These are phyloP conservation scores for Lentithecium fluviatile DNA, from an alignment of 495 filamentous ascomycete species.

Conservation along the genomic window DNA sequence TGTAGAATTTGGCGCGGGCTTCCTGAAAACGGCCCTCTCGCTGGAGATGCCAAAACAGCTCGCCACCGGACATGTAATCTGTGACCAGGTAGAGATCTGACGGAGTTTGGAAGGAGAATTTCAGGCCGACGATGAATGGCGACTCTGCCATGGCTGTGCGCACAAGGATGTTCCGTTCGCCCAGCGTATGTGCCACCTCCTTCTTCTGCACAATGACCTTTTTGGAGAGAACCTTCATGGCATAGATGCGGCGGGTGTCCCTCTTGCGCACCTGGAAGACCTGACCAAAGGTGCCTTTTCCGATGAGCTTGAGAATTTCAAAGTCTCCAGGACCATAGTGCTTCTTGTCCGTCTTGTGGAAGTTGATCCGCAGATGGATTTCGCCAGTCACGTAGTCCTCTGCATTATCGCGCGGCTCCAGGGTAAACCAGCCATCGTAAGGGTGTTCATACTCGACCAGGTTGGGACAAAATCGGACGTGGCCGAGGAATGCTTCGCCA, in stretches of 20 bases:
- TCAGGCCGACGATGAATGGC: constrained; percentile 95
- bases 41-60: constrained; percentile 98
- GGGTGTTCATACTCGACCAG: constrained; percentile 61
- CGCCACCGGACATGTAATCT: constrained; percentile 99
- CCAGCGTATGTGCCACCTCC: constrained; percentile 94
- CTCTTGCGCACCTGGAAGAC: constrained; percentile 99
- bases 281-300: constrained; percentile 97
- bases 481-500: constrained; percentile 87
- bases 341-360: constrained; percentile 85
- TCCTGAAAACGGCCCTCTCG: constrained; percentile 96
- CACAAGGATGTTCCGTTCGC: constrained; percentile 95
- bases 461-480: constrained; percentile 67
- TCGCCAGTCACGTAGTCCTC: constrained; percentile 81
- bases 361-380: constrained; percentile 79
- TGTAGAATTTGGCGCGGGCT: constrained; percentile 95
- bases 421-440: constrained; percentile 80
- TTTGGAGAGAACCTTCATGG: constrained; percentile 98
- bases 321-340: constrained; percentile 98
- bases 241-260: constrained; percentile 93
- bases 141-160: constrained; percentile 94
- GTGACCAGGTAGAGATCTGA: constrained; percentile 96
- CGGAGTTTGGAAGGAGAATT: constrained; percentile 98
- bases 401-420: constrained; percentile 65
- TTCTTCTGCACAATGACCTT: constrained; percentile 99
- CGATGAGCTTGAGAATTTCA: constrained; percentile 91